Base-by-base conservation (phyloP, 352 stramenopile species). In the Phytophthora meadii region DNA sequence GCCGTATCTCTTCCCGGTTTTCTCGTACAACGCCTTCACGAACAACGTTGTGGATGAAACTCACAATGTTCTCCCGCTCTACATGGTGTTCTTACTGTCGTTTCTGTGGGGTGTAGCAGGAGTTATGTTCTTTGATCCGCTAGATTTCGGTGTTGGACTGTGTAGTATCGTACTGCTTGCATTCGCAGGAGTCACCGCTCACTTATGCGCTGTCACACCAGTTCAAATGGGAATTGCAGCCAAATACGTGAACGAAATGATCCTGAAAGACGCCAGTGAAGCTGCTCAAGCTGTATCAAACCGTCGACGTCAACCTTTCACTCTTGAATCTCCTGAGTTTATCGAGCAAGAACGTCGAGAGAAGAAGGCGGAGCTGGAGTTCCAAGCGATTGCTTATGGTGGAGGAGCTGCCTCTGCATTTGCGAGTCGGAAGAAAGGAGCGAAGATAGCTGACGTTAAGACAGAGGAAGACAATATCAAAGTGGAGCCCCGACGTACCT, bases 11-110 rank as follows among this genome's bases (percentile, higher is more conserved):
- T 96, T 98, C 40, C 93, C 93, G 9, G 78, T 95, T 4, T 98
- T 95, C 62, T 92, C 88, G 14, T 97, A 97, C 74, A 93, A 97
- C 47, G 84, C 93, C 2, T 89, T 87, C 64, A 95, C 82, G 9
- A 95, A 97, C 77, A 97, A 98, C 62, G 78, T 98, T 32, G 74
- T 93, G 36, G 87, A 98, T 46, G 85, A 97, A 60, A 97, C 82
- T 19, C 57, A 63, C 10, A 85, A 90, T 36, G 82, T 90, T 11
- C 49, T 78, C 14, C 63, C 88, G 57, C 70, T 95, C 5, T 96
- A 96, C 60, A 68, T 82, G 45, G 50, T 90, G 0, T 74, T 97
- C 7, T 48, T 95, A 25, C 53, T 96, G 1, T 51, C 77, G 5
- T 94, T 97, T 44, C 37, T 83, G 40, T 98, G 93, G 93, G 93